Evolutionary conservation across 169 alveolate species (phyloP), one percentile per base, ranked within the genome.

Genomic region (Eimeria brunetti): DNA sequence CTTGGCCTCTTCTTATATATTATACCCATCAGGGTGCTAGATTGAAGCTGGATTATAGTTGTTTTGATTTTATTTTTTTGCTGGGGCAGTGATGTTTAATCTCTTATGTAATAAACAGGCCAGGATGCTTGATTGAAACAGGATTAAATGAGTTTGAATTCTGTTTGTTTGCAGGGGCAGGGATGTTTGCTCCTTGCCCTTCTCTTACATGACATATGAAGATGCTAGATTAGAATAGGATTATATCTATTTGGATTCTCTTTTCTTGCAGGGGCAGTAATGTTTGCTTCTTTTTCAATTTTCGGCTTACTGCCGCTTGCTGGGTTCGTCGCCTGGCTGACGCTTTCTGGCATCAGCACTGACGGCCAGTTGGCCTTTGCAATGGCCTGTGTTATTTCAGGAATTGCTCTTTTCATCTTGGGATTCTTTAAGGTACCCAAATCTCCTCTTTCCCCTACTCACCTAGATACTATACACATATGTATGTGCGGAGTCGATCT

Each of bases 251-350:
- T 46, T 38, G 16, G 53, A 41, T 44, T 69, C 18, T 81, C 81
- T 36, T 33, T 56, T 27, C 64, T 46, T 78, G 89, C 97, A 91
- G 99, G 99, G 58, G 84, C 96, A 91, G 88, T 97, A 53, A 98
- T 98, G 99, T 98, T 97, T 95, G 95, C 96, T 75, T 97, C 98
- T 96, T 98, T 98, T 94, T 97, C 98, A 89, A 49, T 97, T 6
- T 97, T 98, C 84, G 99, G 99, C 33, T 88, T 97, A 53, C 96
- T 98, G 56, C 99, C 99, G 4, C 96, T 98, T 86, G 92, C 97
- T n/a, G 98, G 99, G 20, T 98, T 97, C 84, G 92, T 98, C n/a
- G 98, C 97, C 38, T 97, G 96, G 96, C 85, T 95, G 24, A 90
- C 95, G 24, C 27, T 80, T 24, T 89, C 91, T 11, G 96, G 94